Percentiles rank a stretch among this genome's conserved stretches.
Evolutionary conservation across 371 early-diverging fungal genomes (phyloP).

Genomic region (Zopfochytrium polystomum): DNA sequence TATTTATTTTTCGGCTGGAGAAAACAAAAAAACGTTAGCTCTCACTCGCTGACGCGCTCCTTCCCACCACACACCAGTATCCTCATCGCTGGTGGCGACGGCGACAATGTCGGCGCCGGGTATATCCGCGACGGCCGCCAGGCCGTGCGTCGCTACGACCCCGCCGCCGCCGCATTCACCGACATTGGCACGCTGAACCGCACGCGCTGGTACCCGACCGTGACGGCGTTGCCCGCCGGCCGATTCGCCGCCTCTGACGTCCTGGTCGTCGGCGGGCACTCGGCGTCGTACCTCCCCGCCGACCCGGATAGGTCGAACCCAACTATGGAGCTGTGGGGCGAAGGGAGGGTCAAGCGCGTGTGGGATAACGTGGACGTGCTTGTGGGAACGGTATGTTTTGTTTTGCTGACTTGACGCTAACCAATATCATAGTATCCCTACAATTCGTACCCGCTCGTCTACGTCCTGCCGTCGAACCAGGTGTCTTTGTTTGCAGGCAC

Average conservation of each 20-base stretch:
- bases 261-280: slow-evolving; percentile 32
- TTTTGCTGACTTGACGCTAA: too few relatives aligned
- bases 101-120: slow-evolving; percentile 23
- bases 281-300: slow-evolving; percentile 20
- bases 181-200: slow-evolving; percentile 10
- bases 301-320: slow-evolving; percentile 28
- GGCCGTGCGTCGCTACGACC: slow-evolving; percentile 4
- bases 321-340: slow-evolving; percentile 29
- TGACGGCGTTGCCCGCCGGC: slow-evolving; percentile 23
- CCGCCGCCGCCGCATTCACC: neutral
- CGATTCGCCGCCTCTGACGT: too few relatives aligned
- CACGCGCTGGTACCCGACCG: slow-evolving; percentile 39
- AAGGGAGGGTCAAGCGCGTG: too few relatives aligned
- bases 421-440: too few relatives aligned
- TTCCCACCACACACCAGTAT: too few relatives aligned
- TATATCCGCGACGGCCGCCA: slow-evolving; percentile 20
- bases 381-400: neutral
- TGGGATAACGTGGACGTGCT: slow-evolving; percentile 12
- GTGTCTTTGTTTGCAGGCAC: too few relatives aligned
- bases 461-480: too few relatives aligned
- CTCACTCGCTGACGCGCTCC: too few relatives aligned
- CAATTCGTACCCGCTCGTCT: too few relatives aligned
- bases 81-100: slow-evolving; percentile 27
- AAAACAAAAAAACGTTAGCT: too few relatives aligned
- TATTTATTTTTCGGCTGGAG: too few relatives aligned